Conservation (phyloP, 768 basidiomycete genomes). For the Hygrocybe punicea region DNA sequence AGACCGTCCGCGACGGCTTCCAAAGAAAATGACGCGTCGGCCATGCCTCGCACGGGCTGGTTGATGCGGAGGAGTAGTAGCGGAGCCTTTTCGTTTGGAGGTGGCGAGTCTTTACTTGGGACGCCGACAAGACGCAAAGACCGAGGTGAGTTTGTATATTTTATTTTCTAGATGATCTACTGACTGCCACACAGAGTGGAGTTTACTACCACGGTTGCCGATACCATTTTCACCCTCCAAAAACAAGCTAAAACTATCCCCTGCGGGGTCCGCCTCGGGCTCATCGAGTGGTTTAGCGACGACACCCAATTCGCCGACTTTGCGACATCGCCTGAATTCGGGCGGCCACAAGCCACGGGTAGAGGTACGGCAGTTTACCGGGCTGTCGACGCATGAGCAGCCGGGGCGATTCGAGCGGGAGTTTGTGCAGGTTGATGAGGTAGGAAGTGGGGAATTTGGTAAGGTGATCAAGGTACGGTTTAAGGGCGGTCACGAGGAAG, state of each 20-base stretch:
- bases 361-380: slow-evolving; percentile 35
- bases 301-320: slow-evolving; percentile 46
- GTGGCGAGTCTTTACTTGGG: slow-evolving; percentile 55
- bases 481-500: slow-evolving; percentile 53
- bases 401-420: slow-evolving; percentile 73
- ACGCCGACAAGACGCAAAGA: slow-evolving; percentile 63
- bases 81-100: slow-evolving; percentile 75
- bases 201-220: slow-evolving; percentile 49
- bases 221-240: slow-evolving; percentile 48
- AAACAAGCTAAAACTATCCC: slow-evolving; percentile 37
- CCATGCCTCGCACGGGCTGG: slow-evolving; percentile 51
- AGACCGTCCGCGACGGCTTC: slow-evolving; percentile 42
- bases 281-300: slow-evolving; percentile 53
- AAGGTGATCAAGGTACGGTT: slow-evolving; percentile 80
- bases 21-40: slow-evolving; percentile 17
- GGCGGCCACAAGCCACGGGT: not conserved
- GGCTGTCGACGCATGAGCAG: slow-evolving; percentile 46
- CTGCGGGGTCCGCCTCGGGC: slow-evolving; percentile 52
- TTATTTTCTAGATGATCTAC: slow-evolving; percentile 2
- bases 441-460: slow-evolving; percentile 93
- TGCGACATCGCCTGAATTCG: slow-evolving; percentile 26
- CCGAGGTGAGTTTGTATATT: slow-evolving; percentile 37
- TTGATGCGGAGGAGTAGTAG: slow-evolving; percentile 76
- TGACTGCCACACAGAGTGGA: slow-evolving; percentile 46
- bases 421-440: slow-evolving; percentile 73